Percentiles rank a stretch among this genome's conserved stretches.
Evolutionary conservation across 192 early-diverging fungal species (phyloP).

Genomic region (Cetraspora pellucida): DNA sequence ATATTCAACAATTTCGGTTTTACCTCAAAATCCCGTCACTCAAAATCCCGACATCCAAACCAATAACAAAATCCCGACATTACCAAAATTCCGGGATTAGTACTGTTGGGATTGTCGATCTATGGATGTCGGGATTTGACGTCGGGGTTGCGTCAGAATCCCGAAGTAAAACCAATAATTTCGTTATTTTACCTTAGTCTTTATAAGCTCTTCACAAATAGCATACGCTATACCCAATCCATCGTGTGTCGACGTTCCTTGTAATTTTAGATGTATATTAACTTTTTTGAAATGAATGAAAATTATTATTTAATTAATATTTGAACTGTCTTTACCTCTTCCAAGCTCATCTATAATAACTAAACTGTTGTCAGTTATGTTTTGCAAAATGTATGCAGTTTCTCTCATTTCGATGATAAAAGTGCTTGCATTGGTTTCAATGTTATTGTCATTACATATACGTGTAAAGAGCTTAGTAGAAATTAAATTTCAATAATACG

Average conservation of each 20-base stretch:
- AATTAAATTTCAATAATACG: neutral
- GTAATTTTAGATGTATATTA: neutral
- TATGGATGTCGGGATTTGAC: too few relatives aligned
- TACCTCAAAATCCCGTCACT: too few relatives aligned
- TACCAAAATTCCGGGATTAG: too few relatives aligned
- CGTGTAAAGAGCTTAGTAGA: slow-evolving; percentile 65
- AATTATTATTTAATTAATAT: neutral
- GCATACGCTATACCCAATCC: slow-evolving; percentile 74
- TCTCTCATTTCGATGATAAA: slow-evolving; percentile 92
- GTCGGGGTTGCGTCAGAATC: too few relatives aligned
- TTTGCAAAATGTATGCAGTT: slow-evolving; percentile 77
- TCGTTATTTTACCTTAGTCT: slow-evolving; percentile 32
- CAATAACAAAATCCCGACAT: too few relatives aligned
- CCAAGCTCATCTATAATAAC: slow-evolving; percentile 94
- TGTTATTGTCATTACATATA: slow-evolving; percentile 70
- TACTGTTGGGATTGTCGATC: too few relatives aligned
- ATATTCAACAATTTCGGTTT: neutral
- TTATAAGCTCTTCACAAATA: slow-evolving; percentile 69
- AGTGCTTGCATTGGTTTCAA: slow-evolving; percentile 65
- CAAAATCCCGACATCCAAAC: too few relatives aligned
- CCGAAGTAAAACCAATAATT: too few relatives aligned
- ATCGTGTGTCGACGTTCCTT: slow-evolving; percentile 69
- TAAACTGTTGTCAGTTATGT: slow-evolving; percentile 67
- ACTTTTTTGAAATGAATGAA: neutral
- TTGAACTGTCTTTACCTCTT: slow-evolving; percentile 41